These are phyloP conservation scores for Pisolithus albus DNA, from an alignment of 768 basidiomycete genomes.

Conservation along the genomic window DNA sequence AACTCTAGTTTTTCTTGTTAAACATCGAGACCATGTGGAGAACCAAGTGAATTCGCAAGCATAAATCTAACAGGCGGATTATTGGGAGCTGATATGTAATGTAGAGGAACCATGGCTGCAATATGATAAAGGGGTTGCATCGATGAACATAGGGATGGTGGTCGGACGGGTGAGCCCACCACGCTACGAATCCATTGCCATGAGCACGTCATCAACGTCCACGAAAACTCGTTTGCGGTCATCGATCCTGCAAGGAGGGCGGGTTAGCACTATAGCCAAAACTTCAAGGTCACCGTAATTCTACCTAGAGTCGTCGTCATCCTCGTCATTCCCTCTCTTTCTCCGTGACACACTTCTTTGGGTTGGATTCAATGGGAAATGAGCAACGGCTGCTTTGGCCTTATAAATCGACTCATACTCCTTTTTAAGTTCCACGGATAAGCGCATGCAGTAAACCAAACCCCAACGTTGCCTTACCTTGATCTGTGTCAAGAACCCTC, in stretches of 20 bases:
- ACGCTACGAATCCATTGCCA: conserved; percentile 25
- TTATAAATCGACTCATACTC: conserved; percentile 92
- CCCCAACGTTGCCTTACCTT: conserved; percentile 46
- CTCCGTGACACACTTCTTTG: conserved; percentile 46
- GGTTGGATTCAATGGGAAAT: conserved; percentile 39
- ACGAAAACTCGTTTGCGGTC: conserved; percentile 40
- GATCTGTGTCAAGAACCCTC: conserved; percentile 87
- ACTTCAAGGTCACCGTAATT: not conserved
- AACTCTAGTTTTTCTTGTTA: not conserved
- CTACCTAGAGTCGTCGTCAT: conserved; percentile 46
- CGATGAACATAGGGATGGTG: not conserved
- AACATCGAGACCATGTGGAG: not conserved
- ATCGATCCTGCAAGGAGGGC: conserved; percentile 15
- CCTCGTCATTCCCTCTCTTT: conserved; percentile 72
- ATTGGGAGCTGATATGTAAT: not conserved
- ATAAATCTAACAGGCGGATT: not conserved
- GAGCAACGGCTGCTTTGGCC: conserved; percentile 63
- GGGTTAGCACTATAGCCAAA: not conserved
- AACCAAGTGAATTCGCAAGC: no score
- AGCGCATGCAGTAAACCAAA: not conserved
- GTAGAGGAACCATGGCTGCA: not conserved
- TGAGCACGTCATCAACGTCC: conserved; percentile 30
- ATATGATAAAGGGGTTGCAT: not conserved
- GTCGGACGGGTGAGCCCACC: not conserved
- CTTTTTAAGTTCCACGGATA: conserved; percentile 30